These are phyloP conservation scores for Gossypium laxum DNA, from an alignment of 441 rosid species.

Conservation along the genomic window DNA sequence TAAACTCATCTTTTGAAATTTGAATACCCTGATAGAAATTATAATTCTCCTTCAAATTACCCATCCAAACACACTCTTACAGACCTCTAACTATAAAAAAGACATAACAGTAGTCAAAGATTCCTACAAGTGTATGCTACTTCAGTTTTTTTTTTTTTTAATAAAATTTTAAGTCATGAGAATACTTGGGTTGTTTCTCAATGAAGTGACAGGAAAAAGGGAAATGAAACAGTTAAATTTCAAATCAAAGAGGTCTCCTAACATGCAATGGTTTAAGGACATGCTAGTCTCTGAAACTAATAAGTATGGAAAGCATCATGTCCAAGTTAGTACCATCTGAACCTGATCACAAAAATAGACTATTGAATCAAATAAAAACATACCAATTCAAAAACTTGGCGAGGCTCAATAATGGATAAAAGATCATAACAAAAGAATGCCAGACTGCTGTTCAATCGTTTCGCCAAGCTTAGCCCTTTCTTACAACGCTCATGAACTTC, in stretches of 20 bases:
- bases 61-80: too few species aligned
- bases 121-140: background rate
- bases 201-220: background rate
- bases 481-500: conserved; percentile 98
- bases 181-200: background rate
- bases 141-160: background rate
- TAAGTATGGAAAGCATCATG: background rate
- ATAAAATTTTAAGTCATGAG: background rate
- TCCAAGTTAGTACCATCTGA: background rate
- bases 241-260: background rate
- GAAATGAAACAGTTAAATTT: background rate
- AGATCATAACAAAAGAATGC: conserved; percentile 99
- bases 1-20: too few species aligned
- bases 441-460: conserved; percentile 92
- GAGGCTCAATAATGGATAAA: conserved; percentile 85
- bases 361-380: conserved; percentile 19
- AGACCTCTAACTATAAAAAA: background rate
- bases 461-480: conserved; percentile 93
- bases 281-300: background rate
- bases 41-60: too few species aligned
- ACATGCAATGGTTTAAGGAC: background rate
- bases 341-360: background rate
- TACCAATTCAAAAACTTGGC: conserved; percentile 97
- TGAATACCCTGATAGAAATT: too few species aligned
- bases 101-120: background rate